phyloP scores from a whole-genome alignment of 441 rosid species.

The Erodium moschatum region DNA sequence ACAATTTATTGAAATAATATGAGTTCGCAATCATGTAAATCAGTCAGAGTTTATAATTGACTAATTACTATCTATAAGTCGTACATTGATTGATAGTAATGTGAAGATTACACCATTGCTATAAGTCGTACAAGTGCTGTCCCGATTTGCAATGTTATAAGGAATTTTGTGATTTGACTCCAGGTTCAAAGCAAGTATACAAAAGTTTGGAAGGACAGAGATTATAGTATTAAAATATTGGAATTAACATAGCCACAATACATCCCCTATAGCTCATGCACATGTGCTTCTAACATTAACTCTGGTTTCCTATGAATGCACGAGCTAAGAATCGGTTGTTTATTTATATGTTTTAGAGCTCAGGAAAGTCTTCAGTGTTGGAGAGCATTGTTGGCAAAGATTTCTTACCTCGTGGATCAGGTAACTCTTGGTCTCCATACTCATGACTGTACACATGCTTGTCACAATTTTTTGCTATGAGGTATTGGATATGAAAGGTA shows the following conservation, averaged over 20 bases:
- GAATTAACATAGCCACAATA: not conserved
- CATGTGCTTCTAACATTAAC: not conserved
- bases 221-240: not conserved
- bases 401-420: conserved; percentile 97
- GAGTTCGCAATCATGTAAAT: too few species aligned
- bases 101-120: too few species aligned
- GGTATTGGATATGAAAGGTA: not conserved
- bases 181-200: not conserved
- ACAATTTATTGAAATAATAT: not conserved
- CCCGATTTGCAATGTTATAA: too few species aligned
- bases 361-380: conserved; percentile 93
- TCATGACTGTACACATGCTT: not conserved
- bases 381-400: conserved; percentile 96
- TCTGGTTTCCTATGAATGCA: not conserved
- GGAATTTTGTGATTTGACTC: too few species aligned
- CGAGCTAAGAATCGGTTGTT: not conserved
- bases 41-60: too few species aligned
- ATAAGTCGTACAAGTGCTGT: too few species aligned
- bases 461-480: not conserved
- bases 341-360: conserved; percentile 46
- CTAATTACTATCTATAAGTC: too few species aligned
- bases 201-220: not conserved
- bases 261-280: not conserved
- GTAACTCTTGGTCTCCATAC: conserved; percentile 26
- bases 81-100: too few species aligned